Evolutionary conservation across 164 flowering plant species (phyloP).

Genomic region (Kingdonia uniflora): DNA sequence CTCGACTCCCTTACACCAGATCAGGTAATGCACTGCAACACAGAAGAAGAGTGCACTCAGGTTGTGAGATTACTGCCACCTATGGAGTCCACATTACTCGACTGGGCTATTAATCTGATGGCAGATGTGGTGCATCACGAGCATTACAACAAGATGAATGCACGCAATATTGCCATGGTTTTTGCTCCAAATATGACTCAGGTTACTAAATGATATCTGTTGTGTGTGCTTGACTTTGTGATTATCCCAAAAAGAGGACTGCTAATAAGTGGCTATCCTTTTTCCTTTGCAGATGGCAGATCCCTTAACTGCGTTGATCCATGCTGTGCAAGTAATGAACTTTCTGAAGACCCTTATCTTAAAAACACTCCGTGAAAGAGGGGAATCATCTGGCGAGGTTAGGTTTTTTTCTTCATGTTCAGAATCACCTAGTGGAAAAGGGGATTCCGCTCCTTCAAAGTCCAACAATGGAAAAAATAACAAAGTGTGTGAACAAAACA

Average conservation of each 20-base stretch:
- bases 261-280: background rate
- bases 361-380: conserved; percentile 21
- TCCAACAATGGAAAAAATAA: conserved; percentile 4
- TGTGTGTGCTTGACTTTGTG: background rate
- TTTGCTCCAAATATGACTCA: conserved; percentile 99
- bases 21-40: conserved; percentile 87
- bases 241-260: background rate
- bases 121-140: conserved; percentile 83
- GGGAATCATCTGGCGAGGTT: conserved; percentile 12
- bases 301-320: conserved; percentile 31
- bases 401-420: conserved; percentile 12
- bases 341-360: conserved; percentile 22
- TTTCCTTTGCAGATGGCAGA: conserved; percentile 25
- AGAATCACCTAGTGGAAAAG: conserved; percentile 13
- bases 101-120: conserved; percentile 97
- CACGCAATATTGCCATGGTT: conserved; percentile 34
- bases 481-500: conserved; percentile 9
- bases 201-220: conserved; percentile 27
- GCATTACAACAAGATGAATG: conserved; percentile 88
- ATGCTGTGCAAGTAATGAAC: conserved; percentile 33
- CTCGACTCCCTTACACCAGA: conserved; percentile 86
- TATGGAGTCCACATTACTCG: conserved; percentile 73
- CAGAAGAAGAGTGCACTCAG: conserved; percentile 66
- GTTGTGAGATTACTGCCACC: conserved; percentile 59
- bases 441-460: conserved; percentile 14